Evolutionary conservation across 257 asterid genomes (phyloP), one percentile per base, ranked within the genome.

Genomic region (Solanum virginianum): DNA sequence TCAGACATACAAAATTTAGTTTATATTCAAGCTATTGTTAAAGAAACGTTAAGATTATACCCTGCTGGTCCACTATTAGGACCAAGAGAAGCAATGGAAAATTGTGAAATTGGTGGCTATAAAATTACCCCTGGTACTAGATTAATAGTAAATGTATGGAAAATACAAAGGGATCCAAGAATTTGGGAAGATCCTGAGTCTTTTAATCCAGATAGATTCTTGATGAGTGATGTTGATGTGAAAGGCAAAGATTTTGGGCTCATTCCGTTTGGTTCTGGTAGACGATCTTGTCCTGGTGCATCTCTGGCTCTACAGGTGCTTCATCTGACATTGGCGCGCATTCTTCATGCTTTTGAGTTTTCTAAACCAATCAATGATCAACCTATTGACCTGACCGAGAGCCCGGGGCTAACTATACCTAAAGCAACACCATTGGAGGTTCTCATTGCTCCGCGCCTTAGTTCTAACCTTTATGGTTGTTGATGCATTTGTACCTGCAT

Each of bases 251-350:
- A 92, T 45, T 92, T 89, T 63, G 93, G 90, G 72, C 81, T 90
- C 82, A 83, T 93, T 14, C 93, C 97, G 1, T 93, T 93, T 85
- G 91, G 96, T 4, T 89, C 88, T 0, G 96, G 96, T 1, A 85
- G 92, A 57, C 87, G 94, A 82, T 69, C 84, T 53, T 91, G 95
- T 60, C 94, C 95, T 0, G 92, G 90, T 0, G 32, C 81, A 2
- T 29, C 72, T 12, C 53, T 91, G n/a, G 90, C 89, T n/a, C 70
- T 89, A 2, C 89, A 86, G 7, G 63, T 84, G 32, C 36, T 84
- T 1, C 86, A 86, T 26, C 65, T 91, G 43, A 85, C 83, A 10
- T 87, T 91, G 54, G 94, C 90, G 0, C 86, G 88, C 80, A n/a
- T 91, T n/a, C 60, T 92, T 20, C 94, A 92, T 8, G 87, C 88